Evolutionary conservation across 345 rosid genomes (phyloP).

Genomic region (Lepidium africanum): DNA sequence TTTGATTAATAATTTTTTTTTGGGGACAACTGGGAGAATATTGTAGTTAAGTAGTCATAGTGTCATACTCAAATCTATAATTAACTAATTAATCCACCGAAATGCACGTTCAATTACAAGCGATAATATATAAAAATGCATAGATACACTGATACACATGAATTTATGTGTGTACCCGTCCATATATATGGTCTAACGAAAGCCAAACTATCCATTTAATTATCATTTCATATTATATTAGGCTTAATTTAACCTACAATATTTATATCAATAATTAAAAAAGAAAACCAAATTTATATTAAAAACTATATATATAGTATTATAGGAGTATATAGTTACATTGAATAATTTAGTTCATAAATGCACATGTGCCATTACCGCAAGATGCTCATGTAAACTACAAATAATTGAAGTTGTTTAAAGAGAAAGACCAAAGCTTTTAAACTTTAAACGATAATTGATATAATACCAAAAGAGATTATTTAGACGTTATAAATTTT

Average conservation of each 20-base stretch:
- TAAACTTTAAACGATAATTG: background rate
- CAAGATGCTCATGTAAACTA: background rate
- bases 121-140: background rate
- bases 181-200: slow-evolving; percentile 25
- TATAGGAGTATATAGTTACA: too few species aligned
- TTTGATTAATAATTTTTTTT: background rate
- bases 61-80: slow-evolving; percentile 3
- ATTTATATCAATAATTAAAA: background rate
- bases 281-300: background rate
- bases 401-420: background rate
- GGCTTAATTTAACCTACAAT: background rate
- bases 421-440: background rate
- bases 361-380: slow-evolving; percentile 23
- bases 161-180: background rate
- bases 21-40: background rate
- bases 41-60: slow-evolving; percentile 9
- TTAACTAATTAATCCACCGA: slow-evolving; percentile 4
- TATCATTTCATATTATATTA: background rate
- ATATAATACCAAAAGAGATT: background rate
- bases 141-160: background rate
- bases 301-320: background rate
- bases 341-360: background rate
- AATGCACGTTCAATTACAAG: slow-evolving; percentile 8
- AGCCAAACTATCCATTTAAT: slow-evolving; percentile 18
- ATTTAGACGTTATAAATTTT: too few species aligned